Conservation (phyloP, 495 filamentous ascomycete species). For the Aspergillus avenaceus region DNA sequence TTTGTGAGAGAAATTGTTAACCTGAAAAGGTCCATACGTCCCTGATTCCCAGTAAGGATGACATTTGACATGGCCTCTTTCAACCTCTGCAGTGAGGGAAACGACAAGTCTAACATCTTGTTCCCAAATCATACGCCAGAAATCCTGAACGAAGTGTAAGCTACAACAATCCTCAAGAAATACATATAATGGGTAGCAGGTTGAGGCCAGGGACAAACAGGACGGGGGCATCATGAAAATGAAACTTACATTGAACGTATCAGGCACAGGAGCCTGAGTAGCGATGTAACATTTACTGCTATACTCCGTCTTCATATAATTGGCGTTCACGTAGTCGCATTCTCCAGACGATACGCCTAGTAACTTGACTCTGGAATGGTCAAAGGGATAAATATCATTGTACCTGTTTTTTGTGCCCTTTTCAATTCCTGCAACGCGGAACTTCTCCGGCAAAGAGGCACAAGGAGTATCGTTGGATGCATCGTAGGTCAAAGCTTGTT, state of each 20-base stretch:
- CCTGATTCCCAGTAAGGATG: conserved; percentile 87
- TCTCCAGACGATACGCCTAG: conserved; percentile 61
- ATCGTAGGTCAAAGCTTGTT: conserved; percentile 70
- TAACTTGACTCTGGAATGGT: conserved; percentile 84
- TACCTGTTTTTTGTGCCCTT: conserved; percentile 94
- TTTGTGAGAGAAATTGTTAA: conserved; percentile 76
- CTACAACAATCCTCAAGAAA: neutral
- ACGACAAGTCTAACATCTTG: conserved; percentile 92
- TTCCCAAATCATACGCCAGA: conserved; percentile 97
- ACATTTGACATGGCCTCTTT: conserved; percentile 92
- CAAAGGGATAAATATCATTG: conserved; percentile 96
- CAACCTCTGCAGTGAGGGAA: conserved; percentile 92
- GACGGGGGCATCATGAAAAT: neutral
- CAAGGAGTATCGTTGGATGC: conserved; percentile 48
- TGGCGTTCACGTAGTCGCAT: conserved; percentile 97
- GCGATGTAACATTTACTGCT: conserved; percentile 93
- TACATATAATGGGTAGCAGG: neutral
- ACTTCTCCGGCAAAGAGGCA: conserved; percentile 22
- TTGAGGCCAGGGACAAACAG: neutral
- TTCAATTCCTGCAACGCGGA: conserved; percentile 82
- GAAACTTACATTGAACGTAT: conserved; percentile 78
- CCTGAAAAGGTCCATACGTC: conserved; percentile 73
- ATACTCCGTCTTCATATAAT: conserved; percentile 69
- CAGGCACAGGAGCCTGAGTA: conserved; percentile 87
- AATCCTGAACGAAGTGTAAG: conserved; percentile 67